Evolutionary conservation across 441 rosid species (phyloP), one percentile per base, ranked within the genome.

Genomic region (Eutrema salsugineum): DNA sequence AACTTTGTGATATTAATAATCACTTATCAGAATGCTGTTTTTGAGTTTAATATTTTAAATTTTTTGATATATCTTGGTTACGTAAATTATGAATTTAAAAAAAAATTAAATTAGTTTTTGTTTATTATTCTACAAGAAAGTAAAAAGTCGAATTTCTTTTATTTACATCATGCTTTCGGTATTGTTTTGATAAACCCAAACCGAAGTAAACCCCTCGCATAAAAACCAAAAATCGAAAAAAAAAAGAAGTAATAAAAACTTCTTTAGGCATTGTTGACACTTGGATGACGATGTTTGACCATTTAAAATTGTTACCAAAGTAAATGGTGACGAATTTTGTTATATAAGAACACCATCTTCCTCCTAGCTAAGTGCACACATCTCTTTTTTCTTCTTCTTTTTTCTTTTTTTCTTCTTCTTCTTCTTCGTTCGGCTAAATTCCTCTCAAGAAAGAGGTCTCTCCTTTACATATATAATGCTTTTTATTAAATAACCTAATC

Each of bases 201-300:
- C 35, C 36, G 11, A 40, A 19, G 51, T 71, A 50, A 8, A 40
- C 12, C 3, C 6, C 3, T 10, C 1, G 7, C 57, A 14, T 4
- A 15, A 10, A 44, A 53, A 39, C 39, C 57, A 8, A 19, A 51
- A 19, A 15, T n/a, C 19, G 5, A 35, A 71, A 3, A 8, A 28
- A 27, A 70, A 54, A 28, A 27, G 59, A 54, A 22, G 4, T 43
- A 63, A 35, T 20, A n/a, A 5, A n/a, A 53, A 15, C 11, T 17
- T 55, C 50, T 6, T 64, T 6, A 46, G 16, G 53, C 42, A 56
- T 17, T 65, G 40, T 28, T 24, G 35, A 44, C 49, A 43, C 48
- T 16, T 38, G 66, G 40, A n/a, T 28, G 56, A 47, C 33, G 39
- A 73, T 47, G 71, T 73, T 73, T 73, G 77, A 73, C 77, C 54